Evolutionary conservation across 305 asterid species (phyloP).

Genomic region (Fraxinus velutina): DNA sequence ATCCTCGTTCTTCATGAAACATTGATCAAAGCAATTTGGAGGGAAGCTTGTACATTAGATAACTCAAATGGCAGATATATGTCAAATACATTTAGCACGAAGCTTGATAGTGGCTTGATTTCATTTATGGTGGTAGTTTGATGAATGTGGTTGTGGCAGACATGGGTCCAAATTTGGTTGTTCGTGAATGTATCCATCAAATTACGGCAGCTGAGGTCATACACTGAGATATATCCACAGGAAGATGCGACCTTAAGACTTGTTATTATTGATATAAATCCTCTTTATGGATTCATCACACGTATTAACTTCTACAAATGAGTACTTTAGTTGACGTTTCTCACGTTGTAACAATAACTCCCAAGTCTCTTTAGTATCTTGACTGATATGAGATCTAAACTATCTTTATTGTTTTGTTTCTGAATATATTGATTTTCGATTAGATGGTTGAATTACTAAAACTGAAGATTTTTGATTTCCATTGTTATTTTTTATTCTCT

Average conservation of each 20-base stretch:
- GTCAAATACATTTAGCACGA: not conserved
- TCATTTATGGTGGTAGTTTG: not conserved
- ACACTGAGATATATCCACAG: not conserved
- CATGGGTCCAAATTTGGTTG: not conserved
- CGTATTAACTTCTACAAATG: not conserved
- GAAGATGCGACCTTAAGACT: not conserved
- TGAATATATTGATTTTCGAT: not conserved
- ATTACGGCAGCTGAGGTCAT: not conserved
- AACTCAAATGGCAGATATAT: not conserved
- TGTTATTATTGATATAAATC: not conserved
- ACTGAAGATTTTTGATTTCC: not conserved
- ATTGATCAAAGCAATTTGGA: not conserved
- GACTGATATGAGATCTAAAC: not conserved
- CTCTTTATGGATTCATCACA: not conserved
- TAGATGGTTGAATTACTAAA: constrained; percentile 1
- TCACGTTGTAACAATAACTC: not conserved
- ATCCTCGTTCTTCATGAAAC: not conserved
- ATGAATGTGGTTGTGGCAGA: not conserved
- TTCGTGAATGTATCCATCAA: not conserved
- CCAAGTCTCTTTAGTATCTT: constrained; percentile 10
- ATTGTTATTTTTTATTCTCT: constrained; percentile 12
- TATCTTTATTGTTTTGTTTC: constrained; percentile 10
- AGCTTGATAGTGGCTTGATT: not conserved
- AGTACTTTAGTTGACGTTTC: not conserved
- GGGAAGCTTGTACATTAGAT: not conserved